Evolutionary conservation across 148 eudicot species (phyloP), one percentile per base, ranked within the genome.

Genomic region (Silene latifolia): DNA sequence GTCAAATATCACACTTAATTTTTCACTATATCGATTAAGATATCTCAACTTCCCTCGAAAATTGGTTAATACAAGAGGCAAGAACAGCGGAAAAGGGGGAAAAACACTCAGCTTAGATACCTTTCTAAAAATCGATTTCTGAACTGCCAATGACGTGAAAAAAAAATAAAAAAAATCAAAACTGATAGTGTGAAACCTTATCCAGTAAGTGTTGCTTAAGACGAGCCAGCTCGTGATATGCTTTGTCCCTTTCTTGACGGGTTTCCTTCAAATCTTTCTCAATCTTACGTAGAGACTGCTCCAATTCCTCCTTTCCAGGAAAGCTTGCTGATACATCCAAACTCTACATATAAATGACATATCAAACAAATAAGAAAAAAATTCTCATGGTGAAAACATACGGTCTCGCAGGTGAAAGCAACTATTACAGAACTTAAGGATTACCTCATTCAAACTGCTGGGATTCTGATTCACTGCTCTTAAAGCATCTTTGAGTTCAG

Each of bases 121-220:
- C 61, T 21, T 18, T n/a, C 1, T 7, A 60, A 11, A 56, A 25
- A 0, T 24, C 58, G 5, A 6, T 24, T 3, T 48, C 42, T 53
- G 39, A 69, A 23, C 19, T 23, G 5, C 12, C 12, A 70, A 51
- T 24, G 24, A 15, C 24, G 19, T 51, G 29, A 25, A 53, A 70
- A 1, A 23, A 23, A 8, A 67, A 27, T n/a, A n/a, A n/a, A n/a
- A n/a, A n/a, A n/a, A n/a, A 70, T 51, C 60, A 70, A 42, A 15
- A 51, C 20, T 48, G 73, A 70, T 54, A 56, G 48, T 27, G 56
- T 13, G 32, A 32, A 78, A 94, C 99, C 99, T 95, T 95, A 67
- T 95, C 93, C 71, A 95, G 80, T 73, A 95, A 90, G 81, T 95
- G 99, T 85, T 95, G 93, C 87, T 95, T 95, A 46, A 95, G 96